phyloP scores from a whole-genome alignment of 2,329 filamentous ascomycete genomes.

The Paecilomyces fulvus region DNA sequence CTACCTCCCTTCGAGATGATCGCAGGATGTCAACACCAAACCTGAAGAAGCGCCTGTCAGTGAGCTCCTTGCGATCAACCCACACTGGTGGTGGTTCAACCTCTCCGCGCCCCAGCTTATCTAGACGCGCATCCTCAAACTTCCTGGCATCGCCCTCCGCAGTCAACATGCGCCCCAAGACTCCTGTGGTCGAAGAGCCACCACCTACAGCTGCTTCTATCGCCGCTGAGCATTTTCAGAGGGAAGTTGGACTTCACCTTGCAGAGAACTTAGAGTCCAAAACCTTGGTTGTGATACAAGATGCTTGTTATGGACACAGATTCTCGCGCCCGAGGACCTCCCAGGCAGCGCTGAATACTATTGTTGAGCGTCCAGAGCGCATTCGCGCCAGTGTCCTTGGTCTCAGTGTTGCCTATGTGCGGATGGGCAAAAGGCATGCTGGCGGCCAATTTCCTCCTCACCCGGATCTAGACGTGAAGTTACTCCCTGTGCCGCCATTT shows the following conservation, averaged over 20 bases:
- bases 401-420: slow-evolving; percentile 77
- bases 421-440: slow-evolving; percentile 71
- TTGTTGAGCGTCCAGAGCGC: slow-evolving; percentile 89
- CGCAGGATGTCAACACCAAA: slow-evolving; percentile 24
- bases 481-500: slow-evolving; percentile 62
- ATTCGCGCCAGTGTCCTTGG: slow-evolving; percentile 78
- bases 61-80: slow-evolving; percentile 28
- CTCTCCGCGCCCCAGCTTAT: slow-evolving; percentile 23
- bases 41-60: slow-evolving; percentile 32
- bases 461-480: slow-evolving; percentile 49
- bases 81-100: slow-evolving; percentile 16
- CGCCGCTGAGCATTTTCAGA: slow-evolving; percentile 60
- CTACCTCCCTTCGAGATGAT: slow-evolving; percentile 29
- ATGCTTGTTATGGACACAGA: slow-evolving; percentile 89
- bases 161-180: slow-evolving; percentile 20
- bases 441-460: slow-evolving; percentile 61
- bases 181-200: slow-evolving; percentile 15
- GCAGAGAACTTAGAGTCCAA: slow-evolving; percentile 38
- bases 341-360: slow-evolving; percentile 61
- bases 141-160: slow-evolving; percentile 13
- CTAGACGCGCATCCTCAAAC: slow-evolving; percentile 27
- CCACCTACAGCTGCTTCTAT: slow-evolving; percentile 46
- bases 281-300: slow-evolving; percentile 79
- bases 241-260: slow-evolving; percentile 59
- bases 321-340: slow-evolving; percentile 76